phyloP scores from a whole-genome alignment of 2,329 filamentous ascomycete genomes.

The Emergomyces africanus region DNA sequence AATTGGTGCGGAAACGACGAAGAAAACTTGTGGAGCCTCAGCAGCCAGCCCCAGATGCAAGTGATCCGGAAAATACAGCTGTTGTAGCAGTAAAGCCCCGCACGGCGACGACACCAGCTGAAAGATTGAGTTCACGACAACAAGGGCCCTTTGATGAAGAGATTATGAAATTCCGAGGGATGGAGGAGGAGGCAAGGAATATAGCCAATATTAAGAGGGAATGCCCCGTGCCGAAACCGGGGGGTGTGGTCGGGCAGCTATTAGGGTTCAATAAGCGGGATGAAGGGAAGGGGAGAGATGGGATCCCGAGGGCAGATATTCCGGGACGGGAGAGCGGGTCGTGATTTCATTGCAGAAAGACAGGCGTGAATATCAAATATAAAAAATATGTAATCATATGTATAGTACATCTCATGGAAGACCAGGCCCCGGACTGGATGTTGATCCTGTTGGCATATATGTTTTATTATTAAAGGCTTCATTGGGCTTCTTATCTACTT shows the following conservation, averaged over 20 bases:
- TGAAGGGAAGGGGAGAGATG: conserved; percentile 9
- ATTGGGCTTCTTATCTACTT: neutral
- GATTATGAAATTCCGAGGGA: conserved; percentile 32
- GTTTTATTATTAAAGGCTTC: neutral
- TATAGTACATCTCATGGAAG: neutral
- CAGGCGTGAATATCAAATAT: neutral
- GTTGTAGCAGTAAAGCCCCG: neutral
- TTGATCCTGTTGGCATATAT: neutral
- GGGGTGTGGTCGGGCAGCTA: conserved; percentile 62
- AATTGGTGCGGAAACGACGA: conserved; percentile 24
- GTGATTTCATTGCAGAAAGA: neutral
- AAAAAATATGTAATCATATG: neutral
- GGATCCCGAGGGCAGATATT: conserved; percentile 7
- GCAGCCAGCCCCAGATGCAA: neutral
- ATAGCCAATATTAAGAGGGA: conserved; percentile 47
- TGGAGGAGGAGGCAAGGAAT: conserved; percentile 28
- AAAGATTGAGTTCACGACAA: neutral
- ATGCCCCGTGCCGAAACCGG: conserved; percentile 86
- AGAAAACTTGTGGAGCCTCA: conserved; percentile 20
- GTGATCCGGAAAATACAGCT: conserved; percentile 6
- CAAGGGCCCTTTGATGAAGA: conserved; percentile 18
- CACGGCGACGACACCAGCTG: neutral
- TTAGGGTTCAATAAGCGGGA: conserved; percentile 50
- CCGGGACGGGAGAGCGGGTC: conserved; percentile 9
- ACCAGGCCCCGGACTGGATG: neutral